Base-by-base conservation (phyloP, 2,329 filamentous ascomycete species). In the Xenoacremonium recifei region DNA sequence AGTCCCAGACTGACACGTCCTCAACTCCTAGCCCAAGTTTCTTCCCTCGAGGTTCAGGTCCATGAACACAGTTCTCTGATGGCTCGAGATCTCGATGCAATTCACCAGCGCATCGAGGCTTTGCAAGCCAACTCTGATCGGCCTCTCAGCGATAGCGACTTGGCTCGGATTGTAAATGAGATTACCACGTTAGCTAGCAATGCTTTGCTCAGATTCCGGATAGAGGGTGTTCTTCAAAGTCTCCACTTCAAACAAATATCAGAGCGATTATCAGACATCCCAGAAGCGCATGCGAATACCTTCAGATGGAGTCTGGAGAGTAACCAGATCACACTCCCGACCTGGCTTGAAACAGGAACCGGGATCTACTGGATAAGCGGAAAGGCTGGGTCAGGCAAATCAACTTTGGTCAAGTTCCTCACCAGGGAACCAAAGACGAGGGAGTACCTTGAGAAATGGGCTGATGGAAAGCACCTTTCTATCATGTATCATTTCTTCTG, bases 321-420 rank as follows among this genome's bases (percentile, higher is more conserved):
- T 20, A 32, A 35, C 19, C 17, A 35, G 20, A 35, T 21, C n/a
- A 29, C 39, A 9, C 31, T 40, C 16, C 23, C 31, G 5, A 29
- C 18, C 10, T 40, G 39, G 39, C 32, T 40, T n/a, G 21, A 33
- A 11, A 3, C 21, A 4, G 32, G 31, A 3, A 19, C 12, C 3
- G 39, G 31, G 15, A 30, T 40, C 9, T 40, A 35, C 21, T 40
- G 39, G 39, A 40, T 40, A 20, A n/a, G 36, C 19, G 39, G 39
- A 7, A 40, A 40, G 17, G 39, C 39, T 9, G 39, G 39, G 3
- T 40, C 39, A 5, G 39, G 39, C 10, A 40, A 40, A 21, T 40
- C 39, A 6, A 40, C 39, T 4, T 35, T 40, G 15, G 36, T 40
- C 31, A 40, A 40, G 16, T 35, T 18, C 21, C 39, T 40, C 15